Conservation (phyloP, 2,329 filamentous ascomycete genomes). For the Onygena corvina region DNA sequence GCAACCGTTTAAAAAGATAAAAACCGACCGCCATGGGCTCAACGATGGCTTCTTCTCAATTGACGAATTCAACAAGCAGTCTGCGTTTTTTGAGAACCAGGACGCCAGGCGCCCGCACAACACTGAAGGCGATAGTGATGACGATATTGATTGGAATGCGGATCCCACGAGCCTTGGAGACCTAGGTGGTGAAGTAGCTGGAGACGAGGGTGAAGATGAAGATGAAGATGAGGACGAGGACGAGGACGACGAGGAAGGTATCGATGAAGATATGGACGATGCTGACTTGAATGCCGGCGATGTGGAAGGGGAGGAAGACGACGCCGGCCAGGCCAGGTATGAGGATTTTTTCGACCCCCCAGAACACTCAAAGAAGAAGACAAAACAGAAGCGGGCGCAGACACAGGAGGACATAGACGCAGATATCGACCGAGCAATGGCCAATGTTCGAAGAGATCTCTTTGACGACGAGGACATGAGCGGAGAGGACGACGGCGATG, state of each 20-base stretch:
- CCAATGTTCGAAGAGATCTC: slow-evolving; percentile 73
- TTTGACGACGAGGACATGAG: slow-evolving; percentile 58
- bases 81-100: slow-evolving; percentile 76
- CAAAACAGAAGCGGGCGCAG: slow-evolving; percentile 30
- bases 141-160: slow-evolving; percentile 77
- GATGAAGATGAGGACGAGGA: slow-evolving; percentile 51
- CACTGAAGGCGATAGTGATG: slow-evolving; percentile 63
- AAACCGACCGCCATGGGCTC: slow-evolving; percentile 60
- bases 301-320: slow-evolving; percentile 25
- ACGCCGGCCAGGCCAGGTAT: slow-evolving; percentile 37
- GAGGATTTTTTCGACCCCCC: slow-evolving; percentile 82
- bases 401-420: slow-evolving; percentile 9
- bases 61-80: slow-evolving; percentile 91
- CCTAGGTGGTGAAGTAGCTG: slow-evolving; percentile 24
- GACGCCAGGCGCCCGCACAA: slow-evolving; percentile 66
- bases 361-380: slow-evolving; percentile 45
- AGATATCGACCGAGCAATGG: slow-evolving; percentile 72
- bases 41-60: slow-evolving; percentile 98
- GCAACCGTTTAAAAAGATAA: background rate
- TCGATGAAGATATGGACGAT: background rate
- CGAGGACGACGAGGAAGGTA: slow-evolving; percentile 48
- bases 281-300: slow-evolving; percentile 30
- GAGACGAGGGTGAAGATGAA: slow-evolving; percentile 49
- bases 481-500: slow-evolving; percentile 45
- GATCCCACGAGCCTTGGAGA: slow-evolving; percentile 50